These are phyloP conservation scores for Xylaria bambusicola DNA, from an alignment of 495 filamentous ascomycete species.

Conservation along the genomic window DNA sequence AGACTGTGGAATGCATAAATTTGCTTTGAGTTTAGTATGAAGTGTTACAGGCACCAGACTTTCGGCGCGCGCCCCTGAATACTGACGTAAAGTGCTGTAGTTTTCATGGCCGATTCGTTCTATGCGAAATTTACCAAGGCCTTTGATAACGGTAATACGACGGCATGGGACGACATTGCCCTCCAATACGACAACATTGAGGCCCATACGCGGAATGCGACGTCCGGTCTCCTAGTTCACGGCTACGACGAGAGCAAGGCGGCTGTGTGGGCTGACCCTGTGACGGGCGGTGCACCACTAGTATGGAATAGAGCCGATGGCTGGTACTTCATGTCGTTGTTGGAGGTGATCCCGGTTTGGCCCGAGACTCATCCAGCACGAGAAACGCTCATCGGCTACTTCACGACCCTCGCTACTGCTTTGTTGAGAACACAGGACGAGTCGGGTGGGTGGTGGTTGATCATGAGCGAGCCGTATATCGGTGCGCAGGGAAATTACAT, in stretches of 20 bases:
- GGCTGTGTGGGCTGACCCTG: constrained; percentile 57
- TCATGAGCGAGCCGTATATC: constrained; percentile 49
- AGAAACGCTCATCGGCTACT: constrained; percentile 38
- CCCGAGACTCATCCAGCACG: constrained; percentile 36
- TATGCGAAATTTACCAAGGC: constrained; percentile 47
- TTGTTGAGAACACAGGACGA: constrained; percentile 48
- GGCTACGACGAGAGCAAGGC: constrained; percentile 58
- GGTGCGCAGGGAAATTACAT: constrained; percentile 59
- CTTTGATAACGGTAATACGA: constrained; percentile 41
- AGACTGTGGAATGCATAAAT: too few species aligned
- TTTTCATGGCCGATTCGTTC: constrained; percentile 57
- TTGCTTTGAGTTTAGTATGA: too few species aligned
- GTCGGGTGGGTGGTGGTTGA: constrained; percentile 62
- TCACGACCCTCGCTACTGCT: constrained; percentile 42
- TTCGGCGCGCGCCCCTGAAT: too few species aligned
- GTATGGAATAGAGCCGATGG: constrained; percentile 62
- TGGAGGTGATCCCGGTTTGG: constrained; percentile 56
- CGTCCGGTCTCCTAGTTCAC: constrained; percentile 53
- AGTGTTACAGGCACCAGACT: too few species aligned
- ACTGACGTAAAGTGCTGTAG: too few species aligned
- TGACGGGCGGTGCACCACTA: constrained; percentile 56
- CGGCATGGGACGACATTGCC: constrained; percentile 47
- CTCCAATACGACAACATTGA: constrained; percentile 57
- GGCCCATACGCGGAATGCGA: constrained; percentile 49
- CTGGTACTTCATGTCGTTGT: constrained; percentile 61